Conservation (phyloP, 2,329 filamentous ascomycete genomes). For the Aspergillus sp. region DNA sequence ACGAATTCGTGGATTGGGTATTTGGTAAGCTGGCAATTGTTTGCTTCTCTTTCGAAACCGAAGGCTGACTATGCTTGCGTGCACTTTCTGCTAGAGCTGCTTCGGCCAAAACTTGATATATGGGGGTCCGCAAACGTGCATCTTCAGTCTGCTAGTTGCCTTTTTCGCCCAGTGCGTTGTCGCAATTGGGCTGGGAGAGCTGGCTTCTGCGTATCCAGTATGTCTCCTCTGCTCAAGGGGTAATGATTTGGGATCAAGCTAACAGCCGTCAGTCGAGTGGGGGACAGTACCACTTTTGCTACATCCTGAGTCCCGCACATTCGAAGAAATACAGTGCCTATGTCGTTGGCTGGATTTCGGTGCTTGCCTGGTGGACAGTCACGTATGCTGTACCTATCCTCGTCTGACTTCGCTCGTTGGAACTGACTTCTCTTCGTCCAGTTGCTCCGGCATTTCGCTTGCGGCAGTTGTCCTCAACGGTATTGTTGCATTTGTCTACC, state of each 20-base stretch:
- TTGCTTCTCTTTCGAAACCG: too few species aligned
- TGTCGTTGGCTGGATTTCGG: conserved; percentile 31
- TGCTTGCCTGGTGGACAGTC: conserved; percentile 29
- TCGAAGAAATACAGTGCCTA: conserved; percentile 26
- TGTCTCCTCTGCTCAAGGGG: background rate
- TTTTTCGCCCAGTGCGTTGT: conserved; percentile 25
- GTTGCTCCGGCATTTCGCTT: conserved; percentile 3
- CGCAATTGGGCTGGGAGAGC: conserved; percentile 20
- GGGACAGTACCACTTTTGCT: conserved; percentile 40
- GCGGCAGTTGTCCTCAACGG: conserved; percentile 2
- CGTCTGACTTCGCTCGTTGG: too few species aligned
- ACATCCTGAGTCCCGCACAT: conserved; percentile 26
- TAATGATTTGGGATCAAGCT: background rate
- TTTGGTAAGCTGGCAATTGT: conserved; percentile 5
- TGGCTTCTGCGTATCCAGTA: conserved; percentile 22
- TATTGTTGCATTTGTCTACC: conserved; percentile 5
- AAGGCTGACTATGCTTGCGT: background rate
- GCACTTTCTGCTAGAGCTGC: conserved; percentile 23
- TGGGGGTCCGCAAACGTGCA: conserved; percentile 1
- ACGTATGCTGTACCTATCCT: conserved; percentile 26
- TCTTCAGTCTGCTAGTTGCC: conserved; percentile 23
- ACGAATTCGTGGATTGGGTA: conserved; percentile 41
- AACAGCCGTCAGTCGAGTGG: conserved; percentile 10
- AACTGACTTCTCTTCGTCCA: background rate
- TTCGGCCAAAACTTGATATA: conserved; percentile 6